Base-by-base conservation (phyloP, 331 rosid genomes). In the Pyracantha coccinea region DNA sequence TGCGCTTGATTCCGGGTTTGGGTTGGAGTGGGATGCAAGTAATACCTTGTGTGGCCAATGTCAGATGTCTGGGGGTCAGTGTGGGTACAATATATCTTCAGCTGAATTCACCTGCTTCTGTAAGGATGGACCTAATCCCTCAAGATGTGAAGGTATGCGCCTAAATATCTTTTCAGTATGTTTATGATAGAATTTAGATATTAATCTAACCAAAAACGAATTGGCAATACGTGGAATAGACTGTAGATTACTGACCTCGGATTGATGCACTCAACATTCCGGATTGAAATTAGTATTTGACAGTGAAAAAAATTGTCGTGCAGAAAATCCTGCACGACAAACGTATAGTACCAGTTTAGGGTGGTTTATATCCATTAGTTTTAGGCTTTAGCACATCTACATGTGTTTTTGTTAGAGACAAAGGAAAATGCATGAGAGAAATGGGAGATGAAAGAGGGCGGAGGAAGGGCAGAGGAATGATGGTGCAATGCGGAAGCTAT, bases 11-110 rank as follows among this genome's bases (percentile, higher is more conserved):
- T 1, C 1, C 0, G 96, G 93, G 33, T 85, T 86, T 52, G 68
- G 13, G 2, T 58, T 90, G 73, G 15, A 0, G 3, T 88, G 86
- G 92, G 24, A 0, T 2, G 69, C 68, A 7, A 13, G 69, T 6
- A 25, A 76, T 6, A 33, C 13, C 41, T 67, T 77, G 78, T 92
- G 94, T 53, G 31, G 60, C 31, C 66, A 20, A 14, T 92, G 97
- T 75, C 25, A 1, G 73, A 28, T 8, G 0, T 76, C 86, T 10
- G 85, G 76, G 24, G 93, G 96, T 14, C 41, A 38, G 61, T 85
- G 89, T 67, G 86, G 89, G 25, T 65, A 64, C 33, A 31, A 82
- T 53, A 7, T 15, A 1, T 35, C 38, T 47, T 65, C 86, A 19
- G 3, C 63, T 38, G 68, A 17, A 23, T 83, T 85, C 79, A 29